Conservation (phyloP, 495 filamentous ascomycete genomes). For the Parachaetomium inaequale region DNA sequence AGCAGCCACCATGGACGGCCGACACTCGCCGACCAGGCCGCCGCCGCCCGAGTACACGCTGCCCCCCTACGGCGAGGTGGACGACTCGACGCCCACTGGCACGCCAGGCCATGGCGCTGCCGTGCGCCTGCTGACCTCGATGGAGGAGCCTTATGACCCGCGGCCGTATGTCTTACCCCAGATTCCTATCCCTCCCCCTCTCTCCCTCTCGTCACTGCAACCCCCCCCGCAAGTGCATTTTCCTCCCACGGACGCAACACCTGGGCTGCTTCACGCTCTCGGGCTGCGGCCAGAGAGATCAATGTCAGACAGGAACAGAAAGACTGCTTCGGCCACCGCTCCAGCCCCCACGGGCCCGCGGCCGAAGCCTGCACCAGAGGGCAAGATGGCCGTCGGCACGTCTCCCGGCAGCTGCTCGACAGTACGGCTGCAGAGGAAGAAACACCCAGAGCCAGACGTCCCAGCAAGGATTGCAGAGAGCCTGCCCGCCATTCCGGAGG, state of each 20-base stretch:
- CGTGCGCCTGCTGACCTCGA: constrained; percentile 51
- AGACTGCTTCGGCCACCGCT: not conserved
- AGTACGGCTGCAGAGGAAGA: constrained; percentile 48
- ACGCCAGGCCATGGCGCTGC: constrained; percentile 35
- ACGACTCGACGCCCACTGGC: constrained; percentile 39
- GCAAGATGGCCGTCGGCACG: constrained; percentile 5
- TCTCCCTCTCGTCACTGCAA: constrained; percentile 24
- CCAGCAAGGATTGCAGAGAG: not conserved
- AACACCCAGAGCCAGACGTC: constrained; percentile 10
- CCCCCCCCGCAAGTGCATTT: constrained; percentile 6
- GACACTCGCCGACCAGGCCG: constrained; percentile 36
- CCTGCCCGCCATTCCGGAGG: constrained; percentile 45
- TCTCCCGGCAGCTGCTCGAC: constrained; percentile 23
- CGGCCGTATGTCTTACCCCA: constrained; percentile 44
- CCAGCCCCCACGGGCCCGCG: constrained; percentile 12
- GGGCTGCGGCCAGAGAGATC: not conserved
- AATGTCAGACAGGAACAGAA: not conserved
- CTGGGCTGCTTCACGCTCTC: constrained; percentile 11
- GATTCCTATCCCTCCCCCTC: constrained; percentile 31
- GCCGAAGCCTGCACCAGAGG: constrained; percentile 5
- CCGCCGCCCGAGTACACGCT: constrained; percentile 45
- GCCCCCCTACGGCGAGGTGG: constrained; percentile 47
- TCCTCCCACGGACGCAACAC: constrained; percentile 1
- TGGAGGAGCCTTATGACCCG: constrained; percentile 39
- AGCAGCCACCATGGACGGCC: constrained; percentile 43